Evolutionary conservation across 352 stramenopile genomes (phyloP).

Genomic region (Pythium aquatile): DNA sequence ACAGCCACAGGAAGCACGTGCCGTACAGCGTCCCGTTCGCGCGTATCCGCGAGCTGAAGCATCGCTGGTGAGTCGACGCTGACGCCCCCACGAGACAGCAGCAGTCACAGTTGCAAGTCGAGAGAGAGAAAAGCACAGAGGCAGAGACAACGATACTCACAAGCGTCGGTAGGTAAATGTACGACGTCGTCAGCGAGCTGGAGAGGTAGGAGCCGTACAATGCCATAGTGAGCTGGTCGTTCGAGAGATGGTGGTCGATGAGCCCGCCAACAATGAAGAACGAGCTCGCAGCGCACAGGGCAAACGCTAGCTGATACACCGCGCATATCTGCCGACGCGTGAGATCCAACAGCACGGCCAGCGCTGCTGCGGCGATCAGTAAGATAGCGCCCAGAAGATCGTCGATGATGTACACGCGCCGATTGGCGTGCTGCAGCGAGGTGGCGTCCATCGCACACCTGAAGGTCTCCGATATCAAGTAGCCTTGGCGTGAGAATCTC

Average conservation of each 20-base stretch:
- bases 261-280: constrained; percentile 73
- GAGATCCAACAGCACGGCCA: constrained; percentile 61
- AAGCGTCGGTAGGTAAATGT: constrained; percentile 59
- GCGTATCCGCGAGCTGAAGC: constrained; percentile 51
- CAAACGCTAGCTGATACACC: constrained; percentile 72
- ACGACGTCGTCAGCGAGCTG: constrained; percentile 46
- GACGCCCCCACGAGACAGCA: constrained; percentile 53
- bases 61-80: constrained; percentile 40
- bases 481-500: neutral
- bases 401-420: constrained; percentile 70
- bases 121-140: constrained; percentile 43
- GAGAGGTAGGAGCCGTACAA: constrained; percentile 62
- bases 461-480: neutral
- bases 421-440: constrained; percentile 26
- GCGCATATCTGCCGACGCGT: constrained; percentile 64
- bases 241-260: constrained; percentile 66
- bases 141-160: constrained; percentile 38
- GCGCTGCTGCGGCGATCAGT: constrained; percentile 46
- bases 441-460: constrained; percentile 12
- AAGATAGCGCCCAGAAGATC: constrained; percentile 68
- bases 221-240: constrained; percentile 69
- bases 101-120: constrained; percentile 61
- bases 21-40: constrained; percentile 52
- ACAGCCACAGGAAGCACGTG: constrained; percentile 44
- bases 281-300: constrained; percentile 40